These are phyloP conservation scores for Phytophthora pinifolia DNA, from an alignment of 352 stramenopile genomes.

Conservation along the genomic window DNA sequence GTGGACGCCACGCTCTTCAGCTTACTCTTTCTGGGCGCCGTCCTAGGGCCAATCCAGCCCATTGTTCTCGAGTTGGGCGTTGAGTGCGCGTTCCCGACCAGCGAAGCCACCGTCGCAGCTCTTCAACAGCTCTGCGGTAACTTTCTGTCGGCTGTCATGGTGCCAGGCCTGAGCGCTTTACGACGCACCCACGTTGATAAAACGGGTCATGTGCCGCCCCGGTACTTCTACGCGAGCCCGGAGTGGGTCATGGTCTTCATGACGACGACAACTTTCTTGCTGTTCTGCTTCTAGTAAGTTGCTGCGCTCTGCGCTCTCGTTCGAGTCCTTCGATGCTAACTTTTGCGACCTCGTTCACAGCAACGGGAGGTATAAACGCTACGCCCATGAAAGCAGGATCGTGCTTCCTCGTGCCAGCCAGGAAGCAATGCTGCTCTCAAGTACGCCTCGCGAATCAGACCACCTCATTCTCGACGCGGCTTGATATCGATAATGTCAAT, in stretches of 20 bases:
- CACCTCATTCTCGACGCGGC: no score
- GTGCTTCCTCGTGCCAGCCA: background rate
- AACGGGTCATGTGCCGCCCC: conserved; percentile 44
- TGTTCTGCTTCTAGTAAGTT: conserved; percentile 64
- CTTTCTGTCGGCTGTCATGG: conserved; percentile 56
- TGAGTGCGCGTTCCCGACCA: conserved; percentile 71
- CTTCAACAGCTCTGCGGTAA: conserved; percentile 76
- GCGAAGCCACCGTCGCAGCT: conserved; percentile 63
- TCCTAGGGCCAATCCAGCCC: conserved; percentile 59
- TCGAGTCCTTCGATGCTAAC: background rate
- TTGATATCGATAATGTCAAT: no score
- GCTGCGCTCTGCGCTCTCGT: background rate
- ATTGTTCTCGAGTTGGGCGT: conserved; percentile 66
- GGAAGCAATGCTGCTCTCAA: background rate
- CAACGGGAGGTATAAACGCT: conserved; percentile 59
- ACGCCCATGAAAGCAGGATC: conserved; percentile 33
- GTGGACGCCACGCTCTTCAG: conserved; percentile 32
- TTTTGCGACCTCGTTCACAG: conserved; percentile 14
- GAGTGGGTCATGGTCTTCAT: conserved; percentile 60
- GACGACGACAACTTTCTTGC: conserved; percentile 38
- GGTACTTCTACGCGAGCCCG: conserved; percentile 57
- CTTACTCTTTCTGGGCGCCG: conserved; percentile 47
- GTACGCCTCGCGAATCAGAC: background rate
- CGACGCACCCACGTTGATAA: conserved; percentile 41
- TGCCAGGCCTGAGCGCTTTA: conserved; percentile 48